These are phyloP conservation scores for Salix exigua DNA, from an alignment of 345 rosid genomes.

Conservation along the genomic window DNA sequence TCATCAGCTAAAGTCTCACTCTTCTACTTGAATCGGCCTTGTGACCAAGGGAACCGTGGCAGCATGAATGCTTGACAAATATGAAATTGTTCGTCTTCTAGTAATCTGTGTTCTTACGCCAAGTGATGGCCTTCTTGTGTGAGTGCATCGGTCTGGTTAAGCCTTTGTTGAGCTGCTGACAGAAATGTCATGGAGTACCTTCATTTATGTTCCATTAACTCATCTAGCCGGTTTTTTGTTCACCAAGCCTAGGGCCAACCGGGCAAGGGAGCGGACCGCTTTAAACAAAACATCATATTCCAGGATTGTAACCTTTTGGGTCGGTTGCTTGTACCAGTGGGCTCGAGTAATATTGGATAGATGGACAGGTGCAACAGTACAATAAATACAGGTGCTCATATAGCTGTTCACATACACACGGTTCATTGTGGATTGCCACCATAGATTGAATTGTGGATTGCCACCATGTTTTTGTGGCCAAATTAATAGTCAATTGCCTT, in stretches of 20 bases:
- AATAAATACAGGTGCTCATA: too few relatives aligned
- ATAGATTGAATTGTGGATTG: too few relatives aligned
- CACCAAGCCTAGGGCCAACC: not conserved
- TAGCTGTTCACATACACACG: too few relatives aligned
- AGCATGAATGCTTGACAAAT: not conserved
- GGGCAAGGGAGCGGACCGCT: not conserved
- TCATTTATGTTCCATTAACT: not conserved
- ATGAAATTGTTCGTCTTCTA: not conserved
- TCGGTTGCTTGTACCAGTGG: too few relatives aligned
- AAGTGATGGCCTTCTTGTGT: not conserved
- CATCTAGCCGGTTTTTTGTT: not conserved
- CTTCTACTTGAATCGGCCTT: not conserved
- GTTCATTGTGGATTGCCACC: too few relatives aligned
- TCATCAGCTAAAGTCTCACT: not conserved
- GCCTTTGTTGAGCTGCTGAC: not conserved
- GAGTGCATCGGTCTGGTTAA: not conserved
- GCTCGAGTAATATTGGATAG: too few relatives aligned
- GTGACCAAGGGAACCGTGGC: not conserved
- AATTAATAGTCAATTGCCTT: too few relatives aligned
- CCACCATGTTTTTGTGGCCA: too few relatives aligned
- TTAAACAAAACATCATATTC: not conserved
- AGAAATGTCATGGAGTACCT: not conserved
- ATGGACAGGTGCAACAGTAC: too few relatives aligned
- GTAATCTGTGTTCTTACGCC: not conserved
- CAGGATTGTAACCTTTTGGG: too few relatives aligned